phyloP scores from a whole-genome alignment of 805 yeast species.

The Torulaspora microellipsoides region DNA sequence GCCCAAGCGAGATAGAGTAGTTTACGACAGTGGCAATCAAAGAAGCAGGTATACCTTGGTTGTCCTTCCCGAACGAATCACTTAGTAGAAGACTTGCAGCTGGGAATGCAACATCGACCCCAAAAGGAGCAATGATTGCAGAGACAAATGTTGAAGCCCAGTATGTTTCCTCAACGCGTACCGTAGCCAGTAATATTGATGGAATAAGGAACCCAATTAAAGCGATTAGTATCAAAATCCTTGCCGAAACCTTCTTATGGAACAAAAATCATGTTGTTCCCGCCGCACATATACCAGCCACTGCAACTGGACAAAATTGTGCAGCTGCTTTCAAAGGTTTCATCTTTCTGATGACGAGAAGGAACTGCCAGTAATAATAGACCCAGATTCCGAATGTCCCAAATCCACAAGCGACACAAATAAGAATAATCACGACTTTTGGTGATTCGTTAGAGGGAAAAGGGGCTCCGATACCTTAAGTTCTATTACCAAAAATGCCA shows the following conservation, averaged over 20 bases:
- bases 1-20: conserved; percentile 35
- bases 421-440: conserved; percentile 39
- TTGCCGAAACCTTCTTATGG: background rate
- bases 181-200: conserved; percentile 41
- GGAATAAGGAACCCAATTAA: conserved; percentile 1
- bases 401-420: conserved; percentile 54
- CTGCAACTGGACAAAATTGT: conserved; percentile 37
- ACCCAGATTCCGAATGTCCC: conserved; percentile 63
- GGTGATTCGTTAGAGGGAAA: conserved; percentile 38
- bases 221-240: background rate
- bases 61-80: conserved; percentile 21
- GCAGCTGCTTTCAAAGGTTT: conserved; percentile 41
- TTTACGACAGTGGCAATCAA: conserved; percentile 1
- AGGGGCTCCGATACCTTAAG: conserved; percentile 42
- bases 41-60: conserved; percentile 2
- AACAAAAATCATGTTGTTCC: conserved; percentile 14
- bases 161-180: conserved; percentile 49
- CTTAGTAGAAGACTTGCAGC: conserved; percentile 55
- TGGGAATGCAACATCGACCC: conserved; percentile 66
- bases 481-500: conserved; percentile 42
- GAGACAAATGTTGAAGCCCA: conserved; percentile 53
- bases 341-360: conserved; percentile 40
- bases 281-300: conserved; percentile 51
- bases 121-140: conserved; percentile 48
- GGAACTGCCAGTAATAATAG: conserved; percentile 46